A percentile compares a stretch with the other conserved stretches of the same genome.
Evolutionary conservation across 176 grass and related monocot genomes (phyloP).

Genomic region (Aechmea fasciata): DNA sequence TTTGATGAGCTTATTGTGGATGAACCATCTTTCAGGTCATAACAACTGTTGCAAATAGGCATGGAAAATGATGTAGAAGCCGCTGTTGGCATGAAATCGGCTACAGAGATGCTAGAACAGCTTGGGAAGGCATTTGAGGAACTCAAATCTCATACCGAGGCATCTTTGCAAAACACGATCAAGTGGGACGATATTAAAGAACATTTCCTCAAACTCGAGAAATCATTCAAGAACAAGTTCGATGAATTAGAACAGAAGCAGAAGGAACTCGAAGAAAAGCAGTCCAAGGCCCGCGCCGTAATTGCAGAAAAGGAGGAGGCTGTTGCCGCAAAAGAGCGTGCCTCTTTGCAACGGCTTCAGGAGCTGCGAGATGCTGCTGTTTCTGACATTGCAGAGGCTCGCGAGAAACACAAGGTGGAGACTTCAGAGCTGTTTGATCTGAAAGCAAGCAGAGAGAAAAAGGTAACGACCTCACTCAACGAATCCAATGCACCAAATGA

Average conservation of each 20-base stretch:
- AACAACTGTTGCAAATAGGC: neutral
- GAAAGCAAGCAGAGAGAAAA: slow-evolving; percentile 64
- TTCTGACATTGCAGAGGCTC: slow-evolving; percentile 51
- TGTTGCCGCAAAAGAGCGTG: slow-evolving; percentile 55
- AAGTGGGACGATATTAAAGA: slow-evolving; percentile 64
- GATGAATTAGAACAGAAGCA: slow-evolving; percentile 67
- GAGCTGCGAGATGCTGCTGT: slow-evolving; percentile 62
- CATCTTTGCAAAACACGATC: slow-evolving; percentile 41
- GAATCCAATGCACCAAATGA: slow-evolving; percentile 53
- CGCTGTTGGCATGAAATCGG: slow-evolving; percentile 28
- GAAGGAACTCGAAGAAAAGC: slow-evolving; percentile 47
- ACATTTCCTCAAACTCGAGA: slow-evolving; percentile 54
- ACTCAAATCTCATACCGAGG: slow-evolving; percentile 56
- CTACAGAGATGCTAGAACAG: slow-evolving; percentile 43
- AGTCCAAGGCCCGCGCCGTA: slow-evolving; percentile 33
- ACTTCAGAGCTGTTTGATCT: slow-evolving; percentile 58
- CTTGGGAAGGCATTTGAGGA: slow-evolving; percentile 60
- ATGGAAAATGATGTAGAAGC: slow-evolving; percentile 25
- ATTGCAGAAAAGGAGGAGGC: slow-evolving; percentile 57
- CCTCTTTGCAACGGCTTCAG: slow-evolving; percentile 59
- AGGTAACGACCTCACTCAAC: slow-evolving; percentile 48
- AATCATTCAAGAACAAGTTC: slow-evolving; percentile 51
- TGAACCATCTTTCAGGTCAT: no score
- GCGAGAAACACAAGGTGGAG: slow-evolving; percentile 69
- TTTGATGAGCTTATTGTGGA: no score